phyloP scores from a whole-genome alignment of 495 filamentous ascomycete species.

The Bryoglossum gracile region DNA sequence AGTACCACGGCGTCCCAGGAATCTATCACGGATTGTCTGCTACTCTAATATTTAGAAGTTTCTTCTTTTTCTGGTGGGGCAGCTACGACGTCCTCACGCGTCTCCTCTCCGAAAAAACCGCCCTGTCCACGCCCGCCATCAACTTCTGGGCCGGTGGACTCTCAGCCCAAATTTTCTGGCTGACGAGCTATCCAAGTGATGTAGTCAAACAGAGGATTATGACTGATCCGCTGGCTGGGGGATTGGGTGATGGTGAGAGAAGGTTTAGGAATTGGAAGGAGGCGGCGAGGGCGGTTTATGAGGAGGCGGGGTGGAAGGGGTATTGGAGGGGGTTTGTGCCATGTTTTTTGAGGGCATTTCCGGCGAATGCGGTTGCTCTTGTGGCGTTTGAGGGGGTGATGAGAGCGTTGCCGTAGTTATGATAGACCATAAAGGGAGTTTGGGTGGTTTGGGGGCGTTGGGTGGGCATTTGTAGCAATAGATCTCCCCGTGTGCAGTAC shows the following conservation, averaged over 20 bases:
- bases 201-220: conserved; percentile 98
- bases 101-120: conserved; percentile 55
- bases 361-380: conserved; percentile 90
- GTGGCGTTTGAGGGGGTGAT: conserved; percentile 91
- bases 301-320: conserved; percentile 64
- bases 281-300: conserved; percentile 69
- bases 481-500: background rate
- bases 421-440: conserved; percentile 21
- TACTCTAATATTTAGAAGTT: conserved; percentile 80
- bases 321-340: conserved; percentile 94
- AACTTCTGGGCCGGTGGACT: conserved; percentile 98
- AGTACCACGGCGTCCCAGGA: conserved; percentile 63
- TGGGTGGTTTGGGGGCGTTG: background rate
- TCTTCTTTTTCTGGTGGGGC: conserved; percentile 98
- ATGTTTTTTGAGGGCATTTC: conserved; percentile 90
- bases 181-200: conserved; percentile 84
- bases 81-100: conserved; percentile 79
- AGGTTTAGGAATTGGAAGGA: conserved; percentile 71
- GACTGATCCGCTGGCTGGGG: conserved; percentile 78
- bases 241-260: conserved; percentile 57
- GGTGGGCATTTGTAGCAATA: background rate
- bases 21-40: conserved; percentile 79
- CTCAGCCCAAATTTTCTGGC: conserved; percentile 89
- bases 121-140: conserved; percentile 66
- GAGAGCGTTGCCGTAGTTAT: conserved; percentile 72